Evolutionary conservation across 2,329 filamentous ascomycete genomes (phyloP).

Genomic region (Chrysosporium queenslandicum): DNA sequence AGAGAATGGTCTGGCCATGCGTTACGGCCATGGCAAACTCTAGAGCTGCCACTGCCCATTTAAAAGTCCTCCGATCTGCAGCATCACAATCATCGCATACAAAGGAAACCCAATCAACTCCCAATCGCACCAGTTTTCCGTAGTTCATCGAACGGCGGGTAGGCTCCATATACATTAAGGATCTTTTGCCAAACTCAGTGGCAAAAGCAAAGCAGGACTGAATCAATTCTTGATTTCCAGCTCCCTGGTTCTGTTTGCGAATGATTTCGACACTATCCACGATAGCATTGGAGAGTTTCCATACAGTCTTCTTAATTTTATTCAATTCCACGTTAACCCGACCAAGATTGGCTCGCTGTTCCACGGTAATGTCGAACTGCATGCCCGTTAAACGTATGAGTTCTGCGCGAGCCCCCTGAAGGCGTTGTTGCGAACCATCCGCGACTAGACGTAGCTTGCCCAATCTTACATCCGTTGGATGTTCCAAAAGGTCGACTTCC

Average conservation of each 20-base stretch:
- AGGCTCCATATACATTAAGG: slow-evolving; percentile 87
- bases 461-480: slow-evolving; percentile 72
- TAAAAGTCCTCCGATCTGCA: slow-evolving; percentile 88
- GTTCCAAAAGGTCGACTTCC: slow-evolving; percentile 60
- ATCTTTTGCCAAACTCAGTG: slow-evolving; percentile 96
- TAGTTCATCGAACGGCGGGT: slow-evolving; percentile 96
- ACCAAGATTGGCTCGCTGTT: slow-evolving; percentile 84
- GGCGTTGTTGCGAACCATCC: slow-evolving; percentile 67
- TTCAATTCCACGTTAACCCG: slow-evolving; percentile 85
- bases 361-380: slow-evolving; percentile 78
- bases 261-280: slow-evolving; percentile 98
- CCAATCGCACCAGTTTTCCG: slow-evolving; percentile 82
- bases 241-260: slow-evolving; percentile 59
- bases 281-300: slow-evolving; percentile 93
- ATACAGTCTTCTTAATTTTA: slow-evolving; percentile 90
- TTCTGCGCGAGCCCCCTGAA: slow-evolving; percentile 66
- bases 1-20: slow-evolving; percentile 82
- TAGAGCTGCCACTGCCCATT: slow-evolving; percentile 89
- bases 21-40: slow-evolving; percentile 99
- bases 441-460: slow-evolving; percentile 83
- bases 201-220: slow-evolving; percentile 97
- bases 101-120: slow-evolving; percentile 94
- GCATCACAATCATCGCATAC: slow-evolving; percentile 95
- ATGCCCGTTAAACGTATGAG: slow-evolving; percentile 72
- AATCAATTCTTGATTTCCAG: slow-evolving; percentile 88